Percentiles rank a stretch among this genome's conserved stretches.
phyloP scores from a whole-genome alignment of 768 basidiomycete genomes.

The Cubamyces lactineus region DNA sequence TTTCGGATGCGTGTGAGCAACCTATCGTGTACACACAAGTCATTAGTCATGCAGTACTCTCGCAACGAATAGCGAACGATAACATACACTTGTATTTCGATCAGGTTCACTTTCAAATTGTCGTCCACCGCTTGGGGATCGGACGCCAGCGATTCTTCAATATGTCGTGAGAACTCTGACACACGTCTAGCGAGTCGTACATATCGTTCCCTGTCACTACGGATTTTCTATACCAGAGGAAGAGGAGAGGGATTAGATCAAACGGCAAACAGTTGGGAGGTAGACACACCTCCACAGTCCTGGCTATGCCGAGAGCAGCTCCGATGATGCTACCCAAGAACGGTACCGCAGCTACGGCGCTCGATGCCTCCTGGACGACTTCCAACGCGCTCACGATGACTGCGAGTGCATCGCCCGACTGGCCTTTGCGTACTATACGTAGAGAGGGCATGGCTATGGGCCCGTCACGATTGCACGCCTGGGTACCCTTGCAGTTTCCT shows the following conservation, averaged over 20 bases:
- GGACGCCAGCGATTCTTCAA: conserved; percentile 1
- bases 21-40: not conserved
- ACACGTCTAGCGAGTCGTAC: conserved; percentile 7
- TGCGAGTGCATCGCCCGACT: conserved; percentile 6
- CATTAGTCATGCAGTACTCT: not conserved
- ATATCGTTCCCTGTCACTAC: conserved; percentile 1
- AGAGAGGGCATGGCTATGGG: not conserved
- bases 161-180: conserved; percentile 7
- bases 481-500: no score
- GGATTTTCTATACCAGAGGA: not conserved
- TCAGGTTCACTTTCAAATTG: not conserved
- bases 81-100: conserved; percentile 2
- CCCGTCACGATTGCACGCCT: no score
- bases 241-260: no score
- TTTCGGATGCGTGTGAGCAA: not conserved
- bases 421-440: not conserved
- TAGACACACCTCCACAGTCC: conserved; percentile 9
- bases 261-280: no score
- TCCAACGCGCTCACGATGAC: not conserved
- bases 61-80: not conserved
- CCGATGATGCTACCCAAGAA: conserved; percentile 5
- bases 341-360: conserved; percentile 1
- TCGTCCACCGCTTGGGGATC: conserved; percentile 1
- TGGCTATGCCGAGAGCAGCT: conserved; percentile 4
- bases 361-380: not conserved